Evolutionary conservation across 208 protist genomes (phyloP).

Genomic region (Crithidia expoeki): DNA sequence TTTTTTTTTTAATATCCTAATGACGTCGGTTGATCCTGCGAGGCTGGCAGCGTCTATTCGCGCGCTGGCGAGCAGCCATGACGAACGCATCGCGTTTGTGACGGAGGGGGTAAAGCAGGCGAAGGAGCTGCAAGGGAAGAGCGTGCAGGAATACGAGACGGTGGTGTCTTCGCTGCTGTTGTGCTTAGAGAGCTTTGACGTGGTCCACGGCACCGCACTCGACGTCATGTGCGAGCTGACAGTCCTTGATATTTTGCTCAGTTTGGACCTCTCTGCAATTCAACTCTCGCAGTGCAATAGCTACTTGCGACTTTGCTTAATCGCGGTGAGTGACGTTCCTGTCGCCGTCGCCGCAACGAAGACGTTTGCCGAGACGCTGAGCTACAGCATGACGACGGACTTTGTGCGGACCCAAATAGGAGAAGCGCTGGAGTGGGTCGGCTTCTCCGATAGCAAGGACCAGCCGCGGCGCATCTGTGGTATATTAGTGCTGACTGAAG

Average conservation of each 20-base stretch:
- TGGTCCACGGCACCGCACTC: conserved; percentile 46
- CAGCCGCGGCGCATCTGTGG: conserved; percentile 63
- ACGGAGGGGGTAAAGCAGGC: conserved; percentile 59
- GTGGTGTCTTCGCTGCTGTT: conserved; percentile 62
- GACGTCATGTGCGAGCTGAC: conserved; percentile 81
- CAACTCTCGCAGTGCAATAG: conserved; percentile 84
- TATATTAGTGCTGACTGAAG: conserved; percentile 75
- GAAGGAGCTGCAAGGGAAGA: conserved; percentile 77
- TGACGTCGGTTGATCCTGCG: conserved; percentile 36
- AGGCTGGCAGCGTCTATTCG: conserved; percentile 56
- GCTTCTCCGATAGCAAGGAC: conserved; percentile 37
- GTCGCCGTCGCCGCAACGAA: conserved; percentile 59
- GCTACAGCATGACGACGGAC: conserved; percentile 67
- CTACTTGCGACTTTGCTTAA: conserved; percentile 79
- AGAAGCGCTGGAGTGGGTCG: conserved; percentile 65
- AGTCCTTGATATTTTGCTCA: conserved; percentile 75
- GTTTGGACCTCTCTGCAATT: conserved; percentile 70
- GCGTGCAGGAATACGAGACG: conserved; percentile 76
- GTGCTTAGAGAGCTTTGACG: conserved; percentile 80
- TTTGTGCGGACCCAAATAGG: conserved; percentile 73
- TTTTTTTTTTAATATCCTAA: conserved; percentile 2
- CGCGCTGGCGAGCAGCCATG: conserved; percentile 33
- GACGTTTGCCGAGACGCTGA: conserved; percentile 69
- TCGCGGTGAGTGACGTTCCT: conserved; percentile 44
- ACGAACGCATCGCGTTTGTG: conserved; percentile 55